These are phyloP conservation scores for Diaporthe nobilis DNA, from an alignment of 2,329 filamentous ascomycete species.

Conservation along the genomic window DNA sequence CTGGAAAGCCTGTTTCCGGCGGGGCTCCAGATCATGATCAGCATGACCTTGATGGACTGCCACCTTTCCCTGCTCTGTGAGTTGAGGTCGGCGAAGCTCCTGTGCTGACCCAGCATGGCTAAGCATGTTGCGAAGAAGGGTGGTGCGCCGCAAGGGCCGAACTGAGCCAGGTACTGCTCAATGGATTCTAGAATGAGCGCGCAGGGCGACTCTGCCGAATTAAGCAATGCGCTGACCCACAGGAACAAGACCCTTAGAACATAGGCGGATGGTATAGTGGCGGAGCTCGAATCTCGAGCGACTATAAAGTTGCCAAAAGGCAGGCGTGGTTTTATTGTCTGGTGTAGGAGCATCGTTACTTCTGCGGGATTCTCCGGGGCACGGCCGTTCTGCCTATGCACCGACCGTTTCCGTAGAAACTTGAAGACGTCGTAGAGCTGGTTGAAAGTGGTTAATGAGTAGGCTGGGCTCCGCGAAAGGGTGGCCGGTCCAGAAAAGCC, in stretches of 20 bases:
- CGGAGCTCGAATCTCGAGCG: slow-evolving; percentile 41
- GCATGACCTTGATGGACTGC: slow-evolving; percentile 29
- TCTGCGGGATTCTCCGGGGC: slow-evolving; percentile 29
- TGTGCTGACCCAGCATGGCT: slow-evolving; percentile 43
- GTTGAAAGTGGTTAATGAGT: slow-evolving; percentile 58
- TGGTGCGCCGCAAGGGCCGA: slow-evolving; percentile 47
- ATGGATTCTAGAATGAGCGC: slow-evolving; percentile 45
- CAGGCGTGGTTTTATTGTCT: slow-evolving; percentile 43
- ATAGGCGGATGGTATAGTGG: slow-evolving; percentile 48
- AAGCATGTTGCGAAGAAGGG: slow-evolving; percentile 47
- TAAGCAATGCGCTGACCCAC: slow-evolving; percentile 46
- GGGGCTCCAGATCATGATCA: slow-evolving; percentile 36
- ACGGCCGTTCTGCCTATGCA: slow-evolving; percentile 35
- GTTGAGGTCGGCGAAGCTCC: slow-evolving; percentile 40
- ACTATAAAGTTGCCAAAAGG: slow-evolving; percentile 46
- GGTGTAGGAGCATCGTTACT: slow-evolving; percentile 42
- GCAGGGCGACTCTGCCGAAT: slow-evolving; percentile 40
- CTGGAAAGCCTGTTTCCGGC: slow-evolving; percentile 27
- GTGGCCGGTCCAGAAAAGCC: slow-evolving; percentile 43
- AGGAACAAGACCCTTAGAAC: slow-evolving; percentile 46
- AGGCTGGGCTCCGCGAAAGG: slow-evolving; percentile 49
- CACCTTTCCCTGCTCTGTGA: slow-evolving; percentile 40
- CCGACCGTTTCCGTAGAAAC: slow-evolving; percentile 49
- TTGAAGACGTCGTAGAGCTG: slow-evolving; percentile 57
- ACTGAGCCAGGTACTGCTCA: slow-evolving; percentile 45